phyloP scores from a whole-genome alignment of 371 early-diverging fungal species.

The Rhizopus delemar region DNA sequence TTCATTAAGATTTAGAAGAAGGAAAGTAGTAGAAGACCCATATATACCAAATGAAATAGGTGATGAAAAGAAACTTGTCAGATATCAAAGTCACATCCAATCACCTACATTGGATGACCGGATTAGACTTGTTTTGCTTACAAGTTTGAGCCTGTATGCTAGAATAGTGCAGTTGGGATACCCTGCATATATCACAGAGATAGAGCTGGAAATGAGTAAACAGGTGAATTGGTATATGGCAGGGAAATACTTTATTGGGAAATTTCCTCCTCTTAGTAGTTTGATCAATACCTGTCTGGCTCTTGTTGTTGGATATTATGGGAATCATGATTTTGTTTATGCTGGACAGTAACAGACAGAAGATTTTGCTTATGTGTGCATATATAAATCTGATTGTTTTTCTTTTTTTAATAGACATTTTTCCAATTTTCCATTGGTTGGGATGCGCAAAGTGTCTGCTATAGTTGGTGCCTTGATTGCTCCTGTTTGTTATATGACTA shows the following conservation, averaged over 20 bases:
- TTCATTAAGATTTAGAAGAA: conserved; percentile 20
- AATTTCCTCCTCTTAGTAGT: conserved; percentile 74
- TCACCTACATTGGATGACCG: conserved; percentile 8
- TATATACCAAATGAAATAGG: conserved; percentile 4
- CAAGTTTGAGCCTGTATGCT: conserved; percentile 10
- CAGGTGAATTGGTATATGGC: conserved; percentile 47
- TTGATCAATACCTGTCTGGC: conserved; percentile 81
- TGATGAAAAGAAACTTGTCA: conserved; percentile 6
- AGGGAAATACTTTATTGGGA: conserved; percentile 45
- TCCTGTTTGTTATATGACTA: conserved; percentile 35
- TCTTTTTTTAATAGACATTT: conserved; percentile 16
- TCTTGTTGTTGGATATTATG: conserved; percentile 76
- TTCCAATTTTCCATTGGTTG: conserved; percentile 26
- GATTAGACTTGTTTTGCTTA: conserved; percentile 9
- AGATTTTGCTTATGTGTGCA: not conserved
- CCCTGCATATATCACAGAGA: conserved; percentile 17
- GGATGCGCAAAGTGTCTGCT: conserved; percentile 30
- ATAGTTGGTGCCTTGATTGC: conserved; percentile 28
- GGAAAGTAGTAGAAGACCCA: conserved; percentile 15
- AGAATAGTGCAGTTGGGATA: conserved; percentile 12
- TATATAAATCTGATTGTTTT: not conserved
- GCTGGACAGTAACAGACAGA: conserved; percentile 68
- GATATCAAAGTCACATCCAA: conserved; percentile 5
- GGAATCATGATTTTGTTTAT: conserved; percentile 78
- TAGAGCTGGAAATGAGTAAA: conserved; percentile 29